These are phyloP conservation scores for Hypoxylon crocopeplum DNA, from an alignment of 495 filamentous ascomycete species.

Conservation along the genomic window DNA sequence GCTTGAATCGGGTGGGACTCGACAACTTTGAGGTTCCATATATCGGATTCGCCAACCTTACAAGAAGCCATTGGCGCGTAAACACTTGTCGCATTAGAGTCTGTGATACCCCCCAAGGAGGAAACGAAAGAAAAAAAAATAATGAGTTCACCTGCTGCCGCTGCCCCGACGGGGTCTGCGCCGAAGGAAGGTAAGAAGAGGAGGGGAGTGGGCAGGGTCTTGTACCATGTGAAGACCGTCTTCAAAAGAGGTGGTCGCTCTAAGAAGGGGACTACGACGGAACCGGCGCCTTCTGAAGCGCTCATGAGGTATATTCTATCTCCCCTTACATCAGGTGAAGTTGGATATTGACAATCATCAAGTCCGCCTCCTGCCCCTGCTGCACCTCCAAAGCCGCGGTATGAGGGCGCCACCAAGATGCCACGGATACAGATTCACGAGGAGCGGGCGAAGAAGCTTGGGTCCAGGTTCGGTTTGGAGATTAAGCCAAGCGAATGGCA, in stretches of 20 bases:
- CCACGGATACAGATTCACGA: slow-evolving; percentile 62
- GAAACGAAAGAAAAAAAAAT: slow-evolving; percentile 12
- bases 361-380: slow-evolving; percentile 39
- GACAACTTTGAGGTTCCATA: slow-evolving; percentile 5
- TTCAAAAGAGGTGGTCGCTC: slow-evolving; percentile 58
- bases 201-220: slow-evolving; percentile 66
- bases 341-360: slow-evolving; percentile 12
- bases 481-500: slow-evolving; percentile 75
- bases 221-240: slow-evolving; percentile 69
- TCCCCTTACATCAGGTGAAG: not conserved
- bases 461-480: slow-evolving; percentile 76
- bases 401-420: slow-evolving; percentile 47
- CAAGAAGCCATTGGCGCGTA: not conserved
- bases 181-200: slow-evolving; percentile 61
- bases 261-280: slow-evolving; percentile 50
- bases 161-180: slow-evolving; percentile 37
- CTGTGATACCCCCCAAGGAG: not conserved
- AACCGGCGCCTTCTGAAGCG: slow-evolving; percentile 33
- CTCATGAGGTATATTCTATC: slow-evolving; percentile 32
- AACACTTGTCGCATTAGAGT: not conserved
- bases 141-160: slow-evolving; percentile 53
- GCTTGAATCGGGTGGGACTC: slow-evolving; percentile 9
- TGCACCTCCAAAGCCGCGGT: slow-evolving; percentile 30
- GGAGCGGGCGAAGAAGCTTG: slow-evolving; percentile 73
- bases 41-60: not conserved